Base-by-base conservation (phyloP, 768 basidiomycete genomes). In the Terana coerulea region DNA sequence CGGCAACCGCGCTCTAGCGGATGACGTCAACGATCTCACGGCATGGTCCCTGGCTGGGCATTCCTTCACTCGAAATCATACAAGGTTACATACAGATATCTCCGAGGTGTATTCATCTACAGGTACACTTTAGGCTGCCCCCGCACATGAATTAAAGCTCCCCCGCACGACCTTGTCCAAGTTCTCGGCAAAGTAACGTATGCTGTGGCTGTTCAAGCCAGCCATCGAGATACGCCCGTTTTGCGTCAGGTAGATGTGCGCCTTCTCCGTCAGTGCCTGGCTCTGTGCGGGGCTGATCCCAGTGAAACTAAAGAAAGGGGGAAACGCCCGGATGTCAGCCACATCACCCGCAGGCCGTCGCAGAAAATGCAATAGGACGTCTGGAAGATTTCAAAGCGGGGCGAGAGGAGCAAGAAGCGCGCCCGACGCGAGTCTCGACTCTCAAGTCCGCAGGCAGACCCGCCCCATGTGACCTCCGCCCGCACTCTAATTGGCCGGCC, bases 161-260 rank as follows among this genome's bases (percentile, higher is more conserved):
- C 5, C 75, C 33, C 82, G 77, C 43, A 90, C 81, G 11, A 76
- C 86, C 63, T 70, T 75, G 70, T 92, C 88, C 56, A 93, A 65
- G 58, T 72, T 72, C 64, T 74, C 74, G 19, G 86, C 90, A 75
- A 92, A 83, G 67, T 88, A 88, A 30, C 68, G 51, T n/a, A 95
- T 68, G 69, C 95, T 97, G 53, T 74, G 63, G 40, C 72, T 79
- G 75, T 93, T 95, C 72, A 95, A 68, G 14, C 90, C 94, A 3
- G 93, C 91, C 93, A 98, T 95, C 50, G 91, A 93, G 61, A 98
- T 95, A 44, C 94, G 77, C 41, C 94, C 92, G 64, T 93, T 94
- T 46, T 59, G 68, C 2, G 92, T 93, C 77, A 95, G 70, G 67
- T 95, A 97, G 44, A 97, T 72, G 62, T 95, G 93, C 24, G 76